Conservation (phyloP, 495 filamentous ascomycete species). For the Aspergillus cavernicola region DNA sequence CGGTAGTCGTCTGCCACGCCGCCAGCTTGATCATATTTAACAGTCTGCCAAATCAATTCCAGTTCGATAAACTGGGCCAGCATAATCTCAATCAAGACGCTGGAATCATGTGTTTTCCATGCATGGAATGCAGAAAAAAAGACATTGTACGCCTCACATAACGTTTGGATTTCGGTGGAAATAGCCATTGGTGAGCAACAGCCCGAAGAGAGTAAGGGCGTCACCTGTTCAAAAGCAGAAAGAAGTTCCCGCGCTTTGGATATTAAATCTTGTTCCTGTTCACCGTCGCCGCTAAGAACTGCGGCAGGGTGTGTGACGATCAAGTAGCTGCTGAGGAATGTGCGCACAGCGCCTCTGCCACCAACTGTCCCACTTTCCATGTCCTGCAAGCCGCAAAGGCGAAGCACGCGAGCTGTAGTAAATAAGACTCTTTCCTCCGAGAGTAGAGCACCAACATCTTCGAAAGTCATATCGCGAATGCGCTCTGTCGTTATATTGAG, state of each 20-base stretch:
- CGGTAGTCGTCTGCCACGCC: slow-evolving; percentile 84
- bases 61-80: slow-evolving; percentile 91
- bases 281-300: slow-evolving; percentile 80
- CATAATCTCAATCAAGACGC: slow-evolving; percentile 89
- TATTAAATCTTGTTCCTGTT: slow-evolving; percentile 86
- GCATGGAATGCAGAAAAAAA: slow-evolving; percentile 91
- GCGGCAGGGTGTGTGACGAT: slow-evolving; percentile 91
- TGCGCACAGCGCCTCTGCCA: slow-evolving; percentile 77
- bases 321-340: slow-evolving; percentile 87
- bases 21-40: slow-evolving; percentile 85
- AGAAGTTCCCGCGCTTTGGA: slow-evolving; percentile 83
- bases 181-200: slow-evolving; percentile 37
- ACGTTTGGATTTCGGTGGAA: slow-evolving; percentile 41
- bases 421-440: slow-evolving; percentile 68
- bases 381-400: slow-evolving; percentile 72
- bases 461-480: slow-evolving; percentile 73
- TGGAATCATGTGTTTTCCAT: slow-evolving; percentile 92
- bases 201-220: slow-evolving; percentile 55
- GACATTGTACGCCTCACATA: slow-evolving; percentile 63
- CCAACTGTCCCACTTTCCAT: slow-evolving; percentile 63
- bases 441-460: slow-evolving; percentile 74
- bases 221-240: slow-evolving; percentile 74
- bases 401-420: slow-evolving; percentile 67
- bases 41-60: slow-evolving; percentile 93
- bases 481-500: slow-evolving; percentile 71